These are phyloP conservation scores for Saccharomyces hybrid DNA, from an alignment of 1,139 yeast genomes.

Conservation along the genomic window DNA sequence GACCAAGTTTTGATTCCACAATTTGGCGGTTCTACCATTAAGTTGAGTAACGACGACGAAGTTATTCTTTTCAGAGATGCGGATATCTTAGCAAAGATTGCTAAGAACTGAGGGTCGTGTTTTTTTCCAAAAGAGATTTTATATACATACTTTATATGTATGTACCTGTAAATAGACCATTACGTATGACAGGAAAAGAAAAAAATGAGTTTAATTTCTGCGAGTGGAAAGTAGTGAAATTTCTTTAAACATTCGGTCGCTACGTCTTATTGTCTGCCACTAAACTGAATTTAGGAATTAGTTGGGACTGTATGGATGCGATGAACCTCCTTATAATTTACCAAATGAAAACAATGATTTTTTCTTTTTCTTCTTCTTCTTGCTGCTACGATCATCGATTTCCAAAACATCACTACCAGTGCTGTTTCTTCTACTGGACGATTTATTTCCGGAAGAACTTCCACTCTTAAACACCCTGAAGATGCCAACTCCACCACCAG, in stretches of 20 bases:
- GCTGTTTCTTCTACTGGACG: constrained; percentile 7
- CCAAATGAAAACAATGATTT: background rate
- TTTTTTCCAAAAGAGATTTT: background rate
- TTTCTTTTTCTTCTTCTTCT: background rate
- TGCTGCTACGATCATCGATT: background rate
- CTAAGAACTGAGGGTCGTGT: background rate
- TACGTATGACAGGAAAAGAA: background rate
- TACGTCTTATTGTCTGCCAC: background rate
- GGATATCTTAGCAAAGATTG: constrained; percentile 89
- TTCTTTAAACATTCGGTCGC: background rate
- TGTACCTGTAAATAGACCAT: background rate
- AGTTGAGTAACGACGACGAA: constrained; percentile 69
- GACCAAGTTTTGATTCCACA: constrained; percentile 91
- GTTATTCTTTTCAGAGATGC: constrained; percentile 76
- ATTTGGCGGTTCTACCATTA: constrained; percentile 81
- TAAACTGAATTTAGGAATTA: background rate
- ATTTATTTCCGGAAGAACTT: background rate
- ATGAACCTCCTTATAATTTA: background rate
- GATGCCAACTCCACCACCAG: constrained; percentile 2
- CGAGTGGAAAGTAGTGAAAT: background rate
- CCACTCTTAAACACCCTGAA: constrained; percentile 3
- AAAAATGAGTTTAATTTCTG: background rate
- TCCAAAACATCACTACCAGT: constrained; percentile 1
- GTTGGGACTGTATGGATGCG: background rate
- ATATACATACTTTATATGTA: background rate